phyloP scores from a whole-genome alignment of 2,329 filamentous ascomycete genomes.

The Colletotrichum ledebouriae region DNA sequence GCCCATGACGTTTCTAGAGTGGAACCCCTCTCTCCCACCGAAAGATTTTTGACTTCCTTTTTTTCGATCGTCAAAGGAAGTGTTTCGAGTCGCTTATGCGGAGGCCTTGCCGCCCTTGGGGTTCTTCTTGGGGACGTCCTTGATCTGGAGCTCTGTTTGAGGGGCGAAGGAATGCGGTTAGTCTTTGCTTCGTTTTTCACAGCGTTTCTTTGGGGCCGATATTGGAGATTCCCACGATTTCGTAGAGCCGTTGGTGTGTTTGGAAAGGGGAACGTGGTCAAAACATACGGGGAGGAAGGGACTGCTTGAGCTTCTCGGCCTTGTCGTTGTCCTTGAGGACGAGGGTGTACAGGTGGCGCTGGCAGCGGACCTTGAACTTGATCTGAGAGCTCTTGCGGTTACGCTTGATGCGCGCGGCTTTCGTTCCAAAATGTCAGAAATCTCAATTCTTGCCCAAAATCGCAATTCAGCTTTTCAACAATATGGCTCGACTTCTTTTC shows the following conservation, averaged over 20 bases:
- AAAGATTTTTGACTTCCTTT: conserved; percentile 14
- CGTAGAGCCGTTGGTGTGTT: fast-evolving
- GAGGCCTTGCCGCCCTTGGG: conserved; percentile 55
- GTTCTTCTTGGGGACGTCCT: conserved; percentile 70
- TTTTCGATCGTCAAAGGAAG: conserved; percentile 17
- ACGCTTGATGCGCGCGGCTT: conserved; percentile 95
- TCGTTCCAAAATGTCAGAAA: conserved; percentile 48
- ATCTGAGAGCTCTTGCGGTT: conserved; percentile 90
- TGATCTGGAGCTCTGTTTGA: conserved; percentile 63
- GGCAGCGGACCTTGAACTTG: conserved; percentile 99
- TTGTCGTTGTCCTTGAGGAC: conserved; percentile 99
- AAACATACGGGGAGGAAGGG: conserved; percentile 90
- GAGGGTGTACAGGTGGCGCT: conserved; percentile 95
- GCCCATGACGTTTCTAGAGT: conserved; percentile 38
- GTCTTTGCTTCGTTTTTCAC: background rate
- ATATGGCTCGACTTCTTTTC: background rate
- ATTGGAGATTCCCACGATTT: background rate
- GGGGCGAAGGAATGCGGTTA: conserved; percentile 5
- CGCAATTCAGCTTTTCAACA: conserved; percentile 31
- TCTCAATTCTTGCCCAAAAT: conserved; percentile 40
- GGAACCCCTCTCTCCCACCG: conserved; percentile 28
- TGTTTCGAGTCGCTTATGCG: conserved; percentile 46
- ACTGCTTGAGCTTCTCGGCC: conserved; percentile 99
- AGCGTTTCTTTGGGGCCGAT: background rate
- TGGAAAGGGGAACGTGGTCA: background rate